phyloP scores from a whole-genome alignment of 352 stramenopile genomes.

The Pythium insidiosum region DNA sequence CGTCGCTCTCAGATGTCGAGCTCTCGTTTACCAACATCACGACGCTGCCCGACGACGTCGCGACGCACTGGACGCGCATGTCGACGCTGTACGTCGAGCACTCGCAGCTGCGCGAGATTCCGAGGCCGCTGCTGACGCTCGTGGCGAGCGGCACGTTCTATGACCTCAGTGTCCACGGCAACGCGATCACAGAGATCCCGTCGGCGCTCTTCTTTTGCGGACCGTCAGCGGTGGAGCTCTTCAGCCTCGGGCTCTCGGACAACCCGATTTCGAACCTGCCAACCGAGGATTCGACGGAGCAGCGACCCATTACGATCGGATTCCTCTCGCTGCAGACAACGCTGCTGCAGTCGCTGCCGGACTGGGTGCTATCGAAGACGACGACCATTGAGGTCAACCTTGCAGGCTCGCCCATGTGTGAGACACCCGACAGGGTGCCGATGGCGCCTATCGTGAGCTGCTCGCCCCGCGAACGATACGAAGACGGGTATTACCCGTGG shows the following conservation, averaged over 20 bases:
- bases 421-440: no score
- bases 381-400: no score
- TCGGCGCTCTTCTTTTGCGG: not conserved
- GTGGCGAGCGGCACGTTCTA: no score
- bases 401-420: no score
- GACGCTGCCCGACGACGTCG: slow-evolving; percentile 6
- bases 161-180: slow-evolving; percentile 12
- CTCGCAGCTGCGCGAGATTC: slow-evolving; percentile 4
- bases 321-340: no score
- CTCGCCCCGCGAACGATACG: no score
- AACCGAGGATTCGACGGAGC: no score
- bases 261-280: slow-evolving; percentile 4
- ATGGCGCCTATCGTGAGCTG: no score
- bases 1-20: slow-evolving; percentile 7
- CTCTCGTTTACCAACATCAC: slow-evolving; percentile 9
- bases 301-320: no score
- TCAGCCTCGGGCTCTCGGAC: slow-evolving; percentile 5
- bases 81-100: slow-evolving; percentile 7
- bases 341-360: no score
- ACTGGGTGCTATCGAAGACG: no score
- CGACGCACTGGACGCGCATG: slow-evolving; percentile 8
- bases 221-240: slow-evolving; percentile 1
- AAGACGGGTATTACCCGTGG: no score
- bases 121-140: not conserved
- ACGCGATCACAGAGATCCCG: slow-evolving; percentile 3